Percentiles rank a stretch among this genome's conserved stretches.
These are phyloP conservation scores for Pelargonium australe DNA, from an alignment of 441 rosid species.

Conservation along the genomic window DNA sequence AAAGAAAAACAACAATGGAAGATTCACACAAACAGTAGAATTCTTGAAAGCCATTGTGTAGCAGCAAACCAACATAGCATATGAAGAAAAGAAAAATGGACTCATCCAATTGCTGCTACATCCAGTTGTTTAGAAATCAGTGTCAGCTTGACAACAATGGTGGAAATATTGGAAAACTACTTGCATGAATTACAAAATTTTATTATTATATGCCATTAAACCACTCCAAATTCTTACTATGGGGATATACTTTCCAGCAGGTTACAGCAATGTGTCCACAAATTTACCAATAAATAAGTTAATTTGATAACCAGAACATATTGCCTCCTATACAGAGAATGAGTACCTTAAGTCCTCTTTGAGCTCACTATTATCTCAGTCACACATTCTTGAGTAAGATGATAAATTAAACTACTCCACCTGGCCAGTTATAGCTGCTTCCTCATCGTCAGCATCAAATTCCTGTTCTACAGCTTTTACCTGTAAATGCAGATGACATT, in stretches of 20 bases:
- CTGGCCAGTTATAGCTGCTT: constrained; percentile 42
- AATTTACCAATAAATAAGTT: not conserved
- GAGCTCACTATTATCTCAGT: no score
- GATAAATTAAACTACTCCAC: constrained; percentile 34
- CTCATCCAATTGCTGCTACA: no score
- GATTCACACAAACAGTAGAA: no score
- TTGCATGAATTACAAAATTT: not conserved
- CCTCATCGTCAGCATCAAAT: constrained; percentile 65
- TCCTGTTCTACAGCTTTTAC: constrained; percentile 86
- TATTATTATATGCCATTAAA: not conserved
- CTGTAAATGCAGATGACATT: constrained; percentile 32
- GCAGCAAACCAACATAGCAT: no score
- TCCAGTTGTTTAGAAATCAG: no score
- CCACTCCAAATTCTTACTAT: not conserved
- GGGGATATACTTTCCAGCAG: not conserved
- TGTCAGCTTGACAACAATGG: no score
- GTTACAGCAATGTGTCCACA: not conserved
- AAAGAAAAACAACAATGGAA: no score
- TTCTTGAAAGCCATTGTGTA: no score
- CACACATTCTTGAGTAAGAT: not conserved
- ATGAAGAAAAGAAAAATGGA: no score
- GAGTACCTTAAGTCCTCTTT: not conserved
- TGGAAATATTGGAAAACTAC: no score
- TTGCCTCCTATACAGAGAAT: not conserved
- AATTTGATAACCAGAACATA: not conserved